A percentile compares a stretch with the other conserved stretches of the same genome.
These are phyloP conservation scores for Acanthamoeba lugdunensis DNA, from an alignment of 208 protist genomes.

Conservation along the genomic window DNA sequence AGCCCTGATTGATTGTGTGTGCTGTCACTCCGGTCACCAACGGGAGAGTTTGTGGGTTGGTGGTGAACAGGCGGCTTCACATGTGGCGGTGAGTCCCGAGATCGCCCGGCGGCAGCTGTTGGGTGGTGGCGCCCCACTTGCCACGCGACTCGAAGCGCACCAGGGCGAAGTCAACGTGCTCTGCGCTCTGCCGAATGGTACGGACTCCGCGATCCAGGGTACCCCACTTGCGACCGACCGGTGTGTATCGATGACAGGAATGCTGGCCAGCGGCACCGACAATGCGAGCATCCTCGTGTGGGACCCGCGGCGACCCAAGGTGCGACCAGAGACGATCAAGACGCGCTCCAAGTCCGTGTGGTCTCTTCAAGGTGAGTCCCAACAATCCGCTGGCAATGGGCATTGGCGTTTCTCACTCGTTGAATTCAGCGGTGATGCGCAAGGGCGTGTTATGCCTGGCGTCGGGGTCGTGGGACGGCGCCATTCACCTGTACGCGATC, in stretches of 20 bases:
- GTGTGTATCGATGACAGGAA: neutral
- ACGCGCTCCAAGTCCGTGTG: constrained; percentile 7
- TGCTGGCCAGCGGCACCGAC: neutral
- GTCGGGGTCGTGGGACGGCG: neutral
- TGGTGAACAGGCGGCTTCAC: too few species aligned
- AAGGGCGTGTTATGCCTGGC: constrained; percentile 6
- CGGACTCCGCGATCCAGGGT: too few species aligned
- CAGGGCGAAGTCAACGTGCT: neutral
- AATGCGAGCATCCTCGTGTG: neutral
- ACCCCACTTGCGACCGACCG: neutral
- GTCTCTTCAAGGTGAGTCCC: neutral
- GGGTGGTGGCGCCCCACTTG: neutral
- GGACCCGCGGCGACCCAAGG: neutral
- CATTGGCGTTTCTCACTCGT: too few species aligned
- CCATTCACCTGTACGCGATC: neutral
- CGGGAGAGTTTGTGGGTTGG: too few species aligned
- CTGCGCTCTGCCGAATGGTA: neutral
- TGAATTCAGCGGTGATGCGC: constrained; percentile 3
- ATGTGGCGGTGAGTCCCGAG: too few species aligned
- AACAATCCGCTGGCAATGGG: too few species aligned
- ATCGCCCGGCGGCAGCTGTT: neutral
- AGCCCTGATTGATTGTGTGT: neutral
- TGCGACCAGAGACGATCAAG: neutral
- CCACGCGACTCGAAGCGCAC: neutral
- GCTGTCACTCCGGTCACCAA: too few species aligned